A percentile compares a stretch with the other conserved stretches of the same genome.
These are phyloP conservation scores for Ceratocystis harringtonii DNA, from an alignment of 2,329 filamentous ascomycete species.

Conservation along the genomic window DNA sequence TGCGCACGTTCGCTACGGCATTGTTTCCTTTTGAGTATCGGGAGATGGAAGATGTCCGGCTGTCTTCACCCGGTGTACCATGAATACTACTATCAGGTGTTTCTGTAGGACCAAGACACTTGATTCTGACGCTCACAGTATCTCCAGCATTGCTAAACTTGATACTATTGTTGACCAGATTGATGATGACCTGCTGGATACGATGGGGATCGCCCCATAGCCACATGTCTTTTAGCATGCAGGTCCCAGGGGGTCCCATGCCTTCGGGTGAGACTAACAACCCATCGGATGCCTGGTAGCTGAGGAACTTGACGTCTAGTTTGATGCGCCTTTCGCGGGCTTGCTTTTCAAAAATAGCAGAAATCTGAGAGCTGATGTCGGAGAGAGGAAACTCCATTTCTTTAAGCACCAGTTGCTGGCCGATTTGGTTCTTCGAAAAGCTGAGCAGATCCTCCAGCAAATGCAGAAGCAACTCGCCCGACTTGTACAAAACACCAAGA, in stretches of 20 bases:
- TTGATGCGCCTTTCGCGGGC: slow-evolving; percentile 64
- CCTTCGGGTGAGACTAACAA: slow-evolving; percentile 33
- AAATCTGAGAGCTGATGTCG: slow-evolving; percentile 70
- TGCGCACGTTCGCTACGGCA: slow-evolving; percentile 23
- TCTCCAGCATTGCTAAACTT: slow-evolving; percentile 77
- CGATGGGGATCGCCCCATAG: slow-evolving; percentile 87
- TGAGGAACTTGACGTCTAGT: slow-evolving; percentile 51
- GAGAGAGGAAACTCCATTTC: slow-evolving; percentile 71
- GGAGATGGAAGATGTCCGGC: slow-evolving; percentile 39
- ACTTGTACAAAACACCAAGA: slow-evolving; percentile 77
- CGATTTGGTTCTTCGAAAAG: slow-evolving; percentile 91
- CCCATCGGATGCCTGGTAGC: slow-evolving; percentile 17
- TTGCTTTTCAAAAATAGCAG: slow-evolving; percentile 82
- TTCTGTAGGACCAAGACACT: slow-evolving; percentile 50
- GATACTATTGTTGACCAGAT: slow-evolving; percentile 77
- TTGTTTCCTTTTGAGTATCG: slow-evolving; percentile 30
- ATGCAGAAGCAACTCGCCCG: slow-evolving; percentile 56
- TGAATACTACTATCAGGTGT: slow-evolving; percentile 16
- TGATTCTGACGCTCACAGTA: slow-evolving; percentile 60
- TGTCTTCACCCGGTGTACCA: slow-evolving; percentile 28
- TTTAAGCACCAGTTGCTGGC: slow-evolving; percentile 66
- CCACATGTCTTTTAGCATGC: slow-evolving; percentile 67
- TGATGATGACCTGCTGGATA: slow-evolving; percentile 86
- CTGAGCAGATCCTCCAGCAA: slow-evolving; percentile 78
- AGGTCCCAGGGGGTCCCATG: slow-evolving; percentile 48